Evolutionary conservation across 225 moss, liverwort and hornwort species (phyloP).

Genomic region (Thuidium tamariscinum): DNA sequence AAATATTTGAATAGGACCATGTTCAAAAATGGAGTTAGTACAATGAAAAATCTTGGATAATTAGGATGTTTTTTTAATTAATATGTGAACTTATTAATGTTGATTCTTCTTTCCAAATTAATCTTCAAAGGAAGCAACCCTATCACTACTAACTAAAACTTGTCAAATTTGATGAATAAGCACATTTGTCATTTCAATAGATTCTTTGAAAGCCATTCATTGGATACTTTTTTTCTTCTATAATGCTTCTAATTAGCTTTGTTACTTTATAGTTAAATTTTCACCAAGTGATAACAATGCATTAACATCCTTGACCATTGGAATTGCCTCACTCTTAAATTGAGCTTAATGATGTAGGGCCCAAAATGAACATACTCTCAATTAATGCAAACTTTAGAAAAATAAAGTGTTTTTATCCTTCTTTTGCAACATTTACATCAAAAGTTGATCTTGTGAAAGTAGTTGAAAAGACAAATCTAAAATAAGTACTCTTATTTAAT

Average conservation of each 20-base stretch:
- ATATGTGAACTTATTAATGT: background rate
- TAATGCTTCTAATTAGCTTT: background rate
- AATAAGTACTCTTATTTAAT: too few species aligned
- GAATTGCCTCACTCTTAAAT: background rate
- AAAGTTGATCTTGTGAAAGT: background rate
- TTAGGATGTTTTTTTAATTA: background rate
- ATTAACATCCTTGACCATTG: background rate
- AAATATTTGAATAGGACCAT: background rate
- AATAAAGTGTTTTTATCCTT: background rate
- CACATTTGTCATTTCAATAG: accelerated
- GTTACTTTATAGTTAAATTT: background rate
- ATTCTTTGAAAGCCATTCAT: too few species aligned
- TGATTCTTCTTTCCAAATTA: background rate
- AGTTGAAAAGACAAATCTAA: background rate
- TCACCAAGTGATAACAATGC: background rate
- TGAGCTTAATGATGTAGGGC: background rate
- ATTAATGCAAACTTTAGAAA: background rate
- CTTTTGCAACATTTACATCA: background rate
- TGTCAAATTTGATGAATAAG: background rate
- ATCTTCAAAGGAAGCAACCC: background rate
- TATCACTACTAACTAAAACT: background rate
- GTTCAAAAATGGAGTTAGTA: accelerated
- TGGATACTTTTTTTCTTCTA: background rate
- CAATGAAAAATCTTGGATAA: background rate
- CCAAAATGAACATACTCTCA: background rate